Base-by-base conservation (phyloP, 495 filamentous ascomycete species). In the Tuber brumale region DNA sequence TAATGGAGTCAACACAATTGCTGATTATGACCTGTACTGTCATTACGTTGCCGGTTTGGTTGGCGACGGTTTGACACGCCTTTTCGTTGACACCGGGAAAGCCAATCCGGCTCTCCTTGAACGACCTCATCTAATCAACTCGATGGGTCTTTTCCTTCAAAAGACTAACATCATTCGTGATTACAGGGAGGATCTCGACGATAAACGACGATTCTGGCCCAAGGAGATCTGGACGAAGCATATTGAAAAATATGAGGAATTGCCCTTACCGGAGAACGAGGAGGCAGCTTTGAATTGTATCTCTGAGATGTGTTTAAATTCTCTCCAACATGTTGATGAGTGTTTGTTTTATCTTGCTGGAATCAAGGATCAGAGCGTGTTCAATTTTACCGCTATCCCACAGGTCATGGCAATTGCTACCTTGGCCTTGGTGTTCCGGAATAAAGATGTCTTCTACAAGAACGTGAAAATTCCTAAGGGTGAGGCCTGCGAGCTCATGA, bases 81-180 rank as follows among this genome's bases (percentile, higher is more conserved):
- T 98, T 39, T 98, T 99, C 79, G 93, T 98, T 48, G 92, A 93
- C 85, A 91, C 91, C 72, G 88, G 90, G 77, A 91, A 97, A 35
- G 95, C 94, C 46, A 97, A 98, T 85, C 90, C 93, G 1, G 91
- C 90, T 42, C 87, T 99, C 51, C 84, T 95, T 70, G 87, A 93
- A 71, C 91, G 94, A 37, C 89, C 90, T 51, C 86, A 92, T 74
- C 89, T 99, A 27, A 91, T 93, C 73, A 95, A 97, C 85, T 93
- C 92, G 66, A 99, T 99, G 95, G 95, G 95, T 51, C 92, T 96
- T 76, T 96, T 98, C 85, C 85, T 99, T 35, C 95, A 99, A 84
- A 97, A 99, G 88, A 97, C 92, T 43, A 99, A 98, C 87, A 97
- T 98, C 84, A 97, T 99, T 82, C 92, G 95, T 80, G 95, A 98